Evolutionary conservation across 2,329 filamentous ascomycete genomes (phyloP).

Genomic region (Thelonectria rubi): DNA sequence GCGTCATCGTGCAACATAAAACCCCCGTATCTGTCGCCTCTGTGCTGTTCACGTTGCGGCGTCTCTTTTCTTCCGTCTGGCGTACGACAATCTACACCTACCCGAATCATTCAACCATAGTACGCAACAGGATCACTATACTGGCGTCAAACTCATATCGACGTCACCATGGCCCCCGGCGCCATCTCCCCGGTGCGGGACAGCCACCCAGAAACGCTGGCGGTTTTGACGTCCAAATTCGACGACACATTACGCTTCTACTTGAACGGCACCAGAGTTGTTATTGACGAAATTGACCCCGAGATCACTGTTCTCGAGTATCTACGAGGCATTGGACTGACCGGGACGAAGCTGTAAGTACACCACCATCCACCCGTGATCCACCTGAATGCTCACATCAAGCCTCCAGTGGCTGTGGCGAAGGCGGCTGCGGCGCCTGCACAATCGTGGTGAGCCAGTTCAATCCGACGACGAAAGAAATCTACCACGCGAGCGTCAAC

Average conservation of each 20-base stretch:
- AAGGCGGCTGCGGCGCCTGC: constrained; percentile 96
- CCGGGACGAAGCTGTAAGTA: constrained; percentile 84
- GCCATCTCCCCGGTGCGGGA: constrained; percentile 61
- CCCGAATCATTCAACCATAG: not conserved
- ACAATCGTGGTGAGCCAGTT: constrained; percentile 94
- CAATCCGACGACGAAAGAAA: constrained; percentile 89
- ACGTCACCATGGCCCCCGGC: constrained; percentile 61
- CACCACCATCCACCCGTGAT: not conserved
- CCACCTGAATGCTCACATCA: constrained; percentile 16
- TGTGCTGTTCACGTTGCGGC: not conserved
- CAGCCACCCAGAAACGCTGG: constrained; percentile 45
- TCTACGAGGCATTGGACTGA: constrained; percentile 88
- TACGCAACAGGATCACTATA: not conserved
- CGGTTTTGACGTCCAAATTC: constrained; percentile 74
- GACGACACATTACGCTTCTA: constrained; percentile 93
- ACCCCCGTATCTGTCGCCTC: not conserved
- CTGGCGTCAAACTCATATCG: constrained; percentile 1
- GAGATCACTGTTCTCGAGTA: constrained; percentile 94
- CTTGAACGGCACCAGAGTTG: constrained; percentile 90
- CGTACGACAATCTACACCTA: not conserved
- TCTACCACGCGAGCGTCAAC: constrained; percentile 97
- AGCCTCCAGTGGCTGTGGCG: constrained; percentile 77
- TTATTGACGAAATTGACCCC: constrained; percentile 86
- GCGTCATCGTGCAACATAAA: constrained; percentile 18
- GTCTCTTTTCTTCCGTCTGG: not conserved